These are phyloP conservation scores for Fusarium brachygibbosum DNA, from an alignment of 2,329 filamentous ascomycete genomes.

Conservation along the genomic window DNA sequence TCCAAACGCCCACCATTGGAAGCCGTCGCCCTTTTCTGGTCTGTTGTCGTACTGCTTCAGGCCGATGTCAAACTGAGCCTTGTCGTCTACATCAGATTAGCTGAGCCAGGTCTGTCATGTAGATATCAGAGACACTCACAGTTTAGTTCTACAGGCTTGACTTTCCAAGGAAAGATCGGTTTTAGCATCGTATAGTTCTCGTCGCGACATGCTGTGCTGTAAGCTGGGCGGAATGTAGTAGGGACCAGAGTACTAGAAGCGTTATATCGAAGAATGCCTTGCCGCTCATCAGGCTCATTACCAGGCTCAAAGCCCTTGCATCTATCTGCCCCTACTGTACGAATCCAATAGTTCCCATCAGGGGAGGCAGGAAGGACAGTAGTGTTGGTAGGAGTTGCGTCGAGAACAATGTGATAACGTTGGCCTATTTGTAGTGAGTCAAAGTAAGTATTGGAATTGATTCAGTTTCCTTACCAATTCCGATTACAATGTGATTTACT, in stretches of 20 bases:
- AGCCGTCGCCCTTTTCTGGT: background rate
- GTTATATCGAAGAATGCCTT: slow-evolving; percentile 38
- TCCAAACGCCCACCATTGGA: slow-evolving; percentile 15
- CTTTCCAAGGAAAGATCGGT: slow-evolving; percentile 41
- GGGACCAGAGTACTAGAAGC: slow-evolving; percentile 13
- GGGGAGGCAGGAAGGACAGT: slow-evolving; percentile 25
- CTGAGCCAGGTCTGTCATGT: fast-evolving
- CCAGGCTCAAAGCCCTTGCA: slow-evolving; percentile 4
- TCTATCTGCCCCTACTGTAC: slow-evolving; percentile 27
- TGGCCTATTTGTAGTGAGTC: background rate
- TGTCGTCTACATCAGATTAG: background rate
- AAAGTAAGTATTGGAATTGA: fast-evolving
- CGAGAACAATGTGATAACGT: slow-evolving; percentile 40
- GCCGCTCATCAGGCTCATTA: slow-evolving; percentile 32
- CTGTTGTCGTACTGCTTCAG: background rate
- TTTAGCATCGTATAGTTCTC: slow-evolving; percentile 36
- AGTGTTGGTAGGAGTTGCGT: slow-evolving; percentile 30
- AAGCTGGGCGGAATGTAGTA: slow-evolving; percentile 7
- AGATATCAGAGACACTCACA: background rate
- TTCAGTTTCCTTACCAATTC: slow-evolving; percentile 13
- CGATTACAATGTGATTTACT: slow-evolving; percentile 28
- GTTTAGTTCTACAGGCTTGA: background rate
- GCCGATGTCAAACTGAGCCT: background rate
- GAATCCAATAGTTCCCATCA: slow-evolving; percentile 46
- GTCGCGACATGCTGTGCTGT: slow-evolving; percentile 32